phyloP scores from a whole-genome alignment of 2,329 filamentous ascomycete genomes.

The Arthrocladium fulminans region DNA sequence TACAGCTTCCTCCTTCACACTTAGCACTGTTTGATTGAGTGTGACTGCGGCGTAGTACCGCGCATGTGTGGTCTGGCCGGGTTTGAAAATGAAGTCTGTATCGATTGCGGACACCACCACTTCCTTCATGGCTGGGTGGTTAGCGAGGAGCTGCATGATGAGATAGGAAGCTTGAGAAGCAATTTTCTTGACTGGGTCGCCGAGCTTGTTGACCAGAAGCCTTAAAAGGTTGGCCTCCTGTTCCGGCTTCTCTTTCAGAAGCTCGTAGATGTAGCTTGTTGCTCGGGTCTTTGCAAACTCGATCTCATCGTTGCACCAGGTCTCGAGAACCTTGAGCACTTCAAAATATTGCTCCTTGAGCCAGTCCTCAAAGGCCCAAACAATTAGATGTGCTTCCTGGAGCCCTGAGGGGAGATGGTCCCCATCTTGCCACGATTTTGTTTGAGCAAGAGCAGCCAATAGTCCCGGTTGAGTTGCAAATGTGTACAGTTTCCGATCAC shows the following conservation, averaged over 20 bases:
- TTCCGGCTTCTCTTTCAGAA: conserved; percentile 91
- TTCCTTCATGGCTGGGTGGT: conserved; percentile 87
- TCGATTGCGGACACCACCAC: conserved; percentile 80
- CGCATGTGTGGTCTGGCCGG: conserved; percentile 76
- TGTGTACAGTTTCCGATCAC: conserved; percentile 67
- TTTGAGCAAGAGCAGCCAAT: conserved; percentile 47
- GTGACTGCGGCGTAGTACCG: conserved; percentile 97
- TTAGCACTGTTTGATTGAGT: conserved; percentile 90
- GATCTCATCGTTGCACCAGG: conserved; percentile 91
- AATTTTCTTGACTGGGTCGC: conserved; percentile 91
- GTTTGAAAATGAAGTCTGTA: conserved; percentile 75
- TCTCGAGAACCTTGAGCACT: conserved; percentile 80
- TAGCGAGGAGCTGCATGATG: conserved; percentile 78
- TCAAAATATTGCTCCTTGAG: conserved; percentile 91
- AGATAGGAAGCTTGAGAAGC: conserved; percentile 88
- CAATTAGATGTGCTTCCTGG: conserved; percentile 67
- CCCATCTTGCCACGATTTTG: conserved; percentile 55
- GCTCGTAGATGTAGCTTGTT: conserved; percentile 81
- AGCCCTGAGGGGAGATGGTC: conserved; percentile 65
- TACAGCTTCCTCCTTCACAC: conserved; percentile 68
- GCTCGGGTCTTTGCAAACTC: conserved; percentile 83
- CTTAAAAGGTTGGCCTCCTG: conserved; percentile 91
- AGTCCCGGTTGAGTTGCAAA: conserved; percentile 75
- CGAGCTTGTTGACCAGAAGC: conserved; percentile 89
- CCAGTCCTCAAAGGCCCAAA: conserved; percentile 93